A percentile compares a stretch with the other conserved stretches of the same genome.
These are phyloP conservation scores for Nannochloris sp. DNA, from an alignment of 139 green algal species.

Conservation along the genomic window DNA sequence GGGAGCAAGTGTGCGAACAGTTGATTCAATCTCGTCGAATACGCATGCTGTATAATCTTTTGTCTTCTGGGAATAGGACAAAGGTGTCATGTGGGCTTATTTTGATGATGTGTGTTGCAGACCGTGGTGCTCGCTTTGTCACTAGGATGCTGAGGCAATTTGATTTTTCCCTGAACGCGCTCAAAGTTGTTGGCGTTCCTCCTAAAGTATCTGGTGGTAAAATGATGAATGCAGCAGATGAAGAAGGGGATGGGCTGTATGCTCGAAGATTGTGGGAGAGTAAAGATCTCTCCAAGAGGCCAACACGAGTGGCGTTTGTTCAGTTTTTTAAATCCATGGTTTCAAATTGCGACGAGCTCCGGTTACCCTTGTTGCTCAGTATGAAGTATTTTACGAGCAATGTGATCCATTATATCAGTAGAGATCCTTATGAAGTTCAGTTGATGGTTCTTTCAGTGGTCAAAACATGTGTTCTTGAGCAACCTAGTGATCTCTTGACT, in stretches of 20 bases:
- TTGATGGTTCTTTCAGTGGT: no score
- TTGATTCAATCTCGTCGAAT: conserved; percentile 23
- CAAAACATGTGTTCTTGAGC: no score
- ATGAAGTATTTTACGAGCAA: not conserved
- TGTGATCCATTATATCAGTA: not conserved
- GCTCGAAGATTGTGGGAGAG: conserved; percentile 19
- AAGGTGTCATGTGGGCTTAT: conserved; percentile 35
- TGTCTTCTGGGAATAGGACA: conserved; percentile 20
- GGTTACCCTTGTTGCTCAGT: conserved; percentile 31
- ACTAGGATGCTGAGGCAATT: conserved; percentile 37
- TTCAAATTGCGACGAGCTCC: conserved; percentile 20
- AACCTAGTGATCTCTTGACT: no score
- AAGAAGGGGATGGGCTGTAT: conserved; percentile 6
- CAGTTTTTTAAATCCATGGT: conserved; percentile 37
- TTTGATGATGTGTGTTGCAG: conserved; percentile 37
- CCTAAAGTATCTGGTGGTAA: conserved; percentile 25
- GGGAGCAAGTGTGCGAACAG: not conserved
- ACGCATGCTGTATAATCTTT: conserved; percentile 41
- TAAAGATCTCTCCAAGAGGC: conserved; percentile 31
- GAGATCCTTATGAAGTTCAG: no score
- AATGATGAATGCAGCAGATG: conserved; percentile 10
- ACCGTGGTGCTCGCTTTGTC: not conserved
- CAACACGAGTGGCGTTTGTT: conserved; percentile 43
- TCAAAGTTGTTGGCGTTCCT: conserved; percentile 24
- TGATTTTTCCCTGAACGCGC: conserved; percentile 34